A percentile compares a stretch with the other conserved stretches of the same genome.
Evolutionary conservation across 148 eudicot species (phyloP).

Genomic region (Linanthus parryae): DNA sequence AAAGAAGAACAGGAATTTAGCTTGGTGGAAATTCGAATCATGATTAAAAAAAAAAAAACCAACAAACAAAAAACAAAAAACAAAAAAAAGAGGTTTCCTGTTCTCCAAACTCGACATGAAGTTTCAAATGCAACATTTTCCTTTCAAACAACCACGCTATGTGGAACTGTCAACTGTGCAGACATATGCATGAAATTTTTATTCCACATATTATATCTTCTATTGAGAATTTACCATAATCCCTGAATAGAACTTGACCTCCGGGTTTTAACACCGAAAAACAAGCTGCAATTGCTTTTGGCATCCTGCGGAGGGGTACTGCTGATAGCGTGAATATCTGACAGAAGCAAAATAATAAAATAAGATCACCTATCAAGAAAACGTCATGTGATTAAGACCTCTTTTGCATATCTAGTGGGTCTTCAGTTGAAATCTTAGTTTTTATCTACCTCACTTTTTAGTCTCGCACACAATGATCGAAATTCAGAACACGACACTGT

Average conservation of each 20-base stretch:
- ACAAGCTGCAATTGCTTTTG: slow-evolving; percentile 59
- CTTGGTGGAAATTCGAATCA: too few species aligned
- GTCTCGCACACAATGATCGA: too few species aligned
- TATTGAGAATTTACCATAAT: slow-evolving; percentile 60
- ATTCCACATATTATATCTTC: too few species aligned
- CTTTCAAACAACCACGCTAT: background rate
- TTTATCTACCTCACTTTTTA: too few species aligned
- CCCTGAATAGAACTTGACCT: slow-evolving; percentile 79
- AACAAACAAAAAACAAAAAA: too few species aligned
- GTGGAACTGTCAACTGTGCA: too few species aligned
- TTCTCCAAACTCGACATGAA: background rate
- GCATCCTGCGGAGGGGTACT: slow-evolving; percentile 72
- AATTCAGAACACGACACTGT: too few species aligned
- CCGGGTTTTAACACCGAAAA: slow-evolving; percentile 84
- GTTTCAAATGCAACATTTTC: background rate
- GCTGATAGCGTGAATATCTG: slow-evolving; percentile 95
- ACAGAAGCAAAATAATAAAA: background rate
- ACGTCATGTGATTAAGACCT: background rate
- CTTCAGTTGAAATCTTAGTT: background rate
- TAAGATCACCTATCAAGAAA: background rate
- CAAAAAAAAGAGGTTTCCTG: background rate
- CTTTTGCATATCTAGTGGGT: background rate
- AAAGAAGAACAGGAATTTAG: too few species aligned
- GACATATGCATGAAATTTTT: too few species aligned
- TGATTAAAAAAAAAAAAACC: too few species aligned